Evolutionary conservation across 2,329 filamentous ascomycete genomes (phyloP).

Genomic region (Hysterium pulicare): DNA sequence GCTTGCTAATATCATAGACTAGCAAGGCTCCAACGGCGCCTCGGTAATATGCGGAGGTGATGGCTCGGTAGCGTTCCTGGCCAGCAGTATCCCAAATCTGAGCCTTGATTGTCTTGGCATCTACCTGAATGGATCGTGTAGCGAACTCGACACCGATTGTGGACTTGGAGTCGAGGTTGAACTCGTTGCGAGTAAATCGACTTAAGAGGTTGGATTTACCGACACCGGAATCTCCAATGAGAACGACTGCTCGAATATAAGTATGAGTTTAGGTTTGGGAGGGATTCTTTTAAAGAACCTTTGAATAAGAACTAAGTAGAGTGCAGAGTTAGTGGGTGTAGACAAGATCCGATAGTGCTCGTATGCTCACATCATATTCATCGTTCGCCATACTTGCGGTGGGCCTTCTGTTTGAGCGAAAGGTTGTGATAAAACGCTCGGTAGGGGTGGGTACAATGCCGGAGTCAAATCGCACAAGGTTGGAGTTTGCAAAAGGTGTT

Average conservation of each 20-base stretch:
- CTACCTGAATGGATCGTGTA: conserved; percentile 96
- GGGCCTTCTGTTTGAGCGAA: too few species aligned
- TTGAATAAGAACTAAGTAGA: conserved; percentile 11
- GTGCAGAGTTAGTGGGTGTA: conserved; percentile 8
- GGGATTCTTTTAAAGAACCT: conserved; percentile 39
- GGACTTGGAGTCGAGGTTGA: conserved; percentile 99
- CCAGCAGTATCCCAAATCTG: conserved; percentile 94
- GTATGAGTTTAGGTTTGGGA: conserved; percentile 8
- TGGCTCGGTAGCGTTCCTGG: conserved; percentile 97
- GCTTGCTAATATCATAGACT: conserved; percentile 99
- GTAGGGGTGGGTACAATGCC: too few species aligned
- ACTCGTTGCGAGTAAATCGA: conserved; percentile 99
- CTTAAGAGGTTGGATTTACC: conserved; percentile 99
- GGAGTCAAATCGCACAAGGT: too few species aligned
- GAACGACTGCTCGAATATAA: conserved; percentile 65
- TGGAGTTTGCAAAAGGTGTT: too few species aligned
- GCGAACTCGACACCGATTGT: conserved; percentile 99
- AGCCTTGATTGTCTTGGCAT: conserved; percentile 99
- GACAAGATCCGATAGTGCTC: conserved; percentile 20
- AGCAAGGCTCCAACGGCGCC: conserved; percentile 95
- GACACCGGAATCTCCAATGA: conserved; percentile 98
- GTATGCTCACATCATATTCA: conserved; percentile 90
- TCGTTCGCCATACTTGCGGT: conserved; percentile 84
- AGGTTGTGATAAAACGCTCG: conserved; percentile 12
- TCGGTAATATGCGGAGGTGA: conserved; percentile 98